phyloP scores from a whole-genome alignment of 352 stramenopile species.

The Aphanomyces stellatus region DNA sequence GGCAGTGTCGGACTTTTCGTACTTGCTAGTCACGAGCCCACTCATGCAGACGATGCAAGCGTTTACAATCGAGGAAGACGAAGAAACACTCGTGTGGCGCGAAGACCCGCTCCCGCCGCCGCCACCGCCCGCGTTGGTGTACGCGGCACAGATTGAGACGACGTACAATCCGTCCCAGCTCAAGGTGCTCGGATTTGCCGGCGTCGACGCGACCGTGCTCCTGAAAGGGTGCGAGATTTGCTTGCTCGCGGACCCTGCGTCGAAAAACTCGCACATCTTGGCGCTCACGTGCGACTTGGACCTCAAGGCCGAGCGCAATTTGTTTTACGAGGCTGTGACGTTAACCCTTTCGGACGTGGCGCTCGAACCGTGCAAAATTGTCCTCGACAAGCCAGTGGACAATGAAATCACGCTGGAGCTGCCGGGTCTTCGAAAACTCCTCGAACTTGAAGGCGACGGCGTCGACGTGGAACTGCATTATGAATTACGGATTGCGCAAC shows the following conservation, averaged over 20 bases:
- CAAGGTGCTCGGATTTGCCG: constrained; percentile 38
- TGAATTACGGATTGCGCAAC: constrained; percentile 36
- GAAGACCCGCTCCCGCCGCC: constrained; percentile 48
- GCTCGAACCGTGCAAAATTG: constrained; percentile 60
- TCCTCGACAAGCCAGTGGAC: constrained; percentile 40
- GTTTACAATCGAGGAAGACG: constrained; percentile 59
- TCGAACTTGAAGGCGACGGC: constrained; percentile 81
- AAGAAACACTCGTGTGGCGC: constrained; percentile 29
- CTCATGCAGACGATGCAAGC: constrained; percentile 42
- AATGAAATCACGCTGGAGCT: constrained; percentile 73
- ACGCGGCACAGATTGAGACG: constrained; percentile 45
- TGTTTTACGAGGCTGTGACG: constrained; percentile 56
- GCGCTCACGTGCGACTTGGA: constrained; percentile 73
- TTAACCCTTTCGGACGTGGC: constrained; percentile 73
- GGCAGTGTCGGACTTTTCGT: constrained; percentile 47
- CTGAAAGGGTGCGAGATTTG: constrained; percentile 64
- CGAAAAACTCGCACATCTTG: constrained; percentile 62
- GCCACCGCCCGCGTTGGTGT: constrained; percentile 32
- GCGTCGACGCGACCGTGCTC: constrained; percentile 39
- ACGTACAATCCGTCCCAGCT: constrained; percentile 66
- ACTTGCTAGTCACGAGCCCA: constrained; percentile 72
- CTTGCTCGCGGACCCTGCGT: constrained; percentile 63
- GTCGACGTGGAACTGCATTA: constrained; percentile 75
- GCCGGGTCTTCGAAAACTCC: constrained; percentile 54
- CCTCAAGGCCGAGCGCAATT: constrained; percentile 47